phyloP scores from a whole-genome alignment of 1,284 basidiomycete species.

The Puccinia triticina region DNA sequence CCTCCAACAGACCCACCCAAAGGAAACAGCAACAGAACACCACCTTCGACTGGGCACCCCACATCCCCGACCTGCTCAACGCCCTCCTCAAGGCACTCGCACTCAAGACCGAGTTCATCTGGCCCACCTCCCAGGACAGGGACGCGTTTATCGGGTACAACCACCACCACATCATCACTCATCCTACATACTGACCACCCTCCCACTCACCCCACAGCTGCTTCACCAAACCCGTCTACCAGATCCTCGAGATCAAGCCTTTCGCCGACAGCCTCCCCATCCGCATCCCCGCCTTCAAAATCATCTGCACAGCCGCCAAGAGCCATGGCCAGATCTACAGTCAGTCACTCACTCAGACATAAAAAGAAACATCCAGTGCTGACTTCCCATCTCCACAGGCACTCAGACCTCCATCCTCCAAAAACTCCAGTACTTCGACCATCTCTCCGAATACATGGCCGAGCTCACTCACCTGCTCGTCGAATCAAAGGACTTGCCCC shows the following conservation, averaged over 20 bases:
- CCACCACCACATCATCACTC: no score
- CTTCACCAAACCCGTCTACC: conserved; percentile 81
- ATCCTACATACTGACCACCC: background rate
- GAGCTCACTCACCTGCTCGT: conserved; percentile 80
- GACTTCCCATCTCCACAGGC: background rate
- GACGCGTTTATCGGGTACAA: conserved; percentile 76
- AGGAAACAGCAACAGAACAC: conserved; percentile 20
- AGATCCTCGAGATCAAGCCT: conserved; percentile 79
- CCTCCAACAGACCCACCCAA: conserved; percentile 22
- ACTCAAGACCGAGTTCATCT: conserved; percentile 77
- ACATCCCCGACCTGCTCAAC: conserved; percentile 71
- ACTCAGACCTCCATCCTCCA: conserved; percentile 91
- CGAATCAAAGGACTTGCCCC: conserved; percentile 83
- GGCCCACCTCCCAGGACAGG: conserved; percentile 79
- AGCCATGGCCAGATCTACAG: conserved; percentile 81
- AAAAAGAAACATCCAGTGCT: background rate
- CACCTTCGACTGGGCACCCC: conserved; percentile 68
- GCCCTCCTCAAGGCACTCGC: conserved; percentile 74
- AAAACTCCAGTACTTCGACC: conserved; percentile 88
- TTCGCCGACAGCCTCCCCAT: conserved; percentile 82
- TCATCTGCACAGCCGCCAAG: conserved; percentile 89
- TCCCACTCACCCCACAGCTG: conserved; percentile 64
- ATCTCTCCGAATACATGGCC: conserved; percentile 89
- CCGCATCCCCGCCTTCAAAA: conserved; percentile 76
- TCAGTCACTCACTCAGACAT: background rate